Base-by-base conservation (phyloP, 2,329 filamentous ascomycete species). In the Exophiala oligosperma region DNA sequence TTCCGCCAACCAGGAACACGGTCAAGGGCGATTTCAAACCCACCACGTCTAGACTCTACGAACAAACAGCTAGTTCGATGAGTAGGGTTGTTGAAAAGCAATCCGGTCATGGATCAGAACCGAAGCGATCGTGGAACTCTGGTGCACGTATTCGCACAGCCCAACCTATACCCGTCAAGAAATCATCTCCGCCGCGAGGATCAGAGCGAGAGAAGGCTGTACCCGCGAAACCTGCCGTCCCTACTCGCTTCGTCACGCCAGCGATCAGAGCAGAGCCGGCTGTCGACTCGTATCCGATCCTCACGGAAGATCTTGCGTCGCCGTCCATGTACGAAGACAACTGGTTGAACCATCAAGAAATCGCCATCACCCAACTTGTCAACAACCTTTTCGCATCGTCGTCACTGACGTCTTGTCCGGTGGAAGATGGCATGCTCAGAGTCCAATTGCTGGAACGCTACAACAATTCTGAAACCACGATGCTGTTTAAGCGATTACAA, bases 321-420 rank as follows among this genome's bases (percentile, higher is more conserved):
- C 77, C 83, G n/a, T 76, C 80, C 53, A 74, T 87, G 62, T 86
- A 86, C 67, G 84, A 87, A 65, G 83, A 86, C 47, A 76, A 80
- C 56, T 87, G 84, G 84, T 79, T 87, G 38, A 76, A 74, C 11
- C 80, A 86, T 60, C 84, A 87, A 66, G 84, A 87, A 66, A 73
- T 81, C 23, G 80, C 82, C 38, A 79, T 87, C 46, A 83, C 83
- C 0, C 84, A 86, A 66, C 73, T 87, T 5, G 69, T 84, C 48
- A 88, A 87, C 68, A 74, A 74, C 12, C 71, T 86, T 49, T 83
- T 85, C 64, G 53, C 32, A 3, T 46, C 61, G 28, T 53, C 64
- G 24, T 38, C 58, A 1, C 28, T 52, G 7, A 28, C 38, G 4
- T 17, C 24, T 6, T 70, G 77, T 37, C 68, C 74, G 3, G 70